Base-by-base conservation (phyloP, 176 grass and related monocot genomes). In the Hordeum marinum region DNA sequence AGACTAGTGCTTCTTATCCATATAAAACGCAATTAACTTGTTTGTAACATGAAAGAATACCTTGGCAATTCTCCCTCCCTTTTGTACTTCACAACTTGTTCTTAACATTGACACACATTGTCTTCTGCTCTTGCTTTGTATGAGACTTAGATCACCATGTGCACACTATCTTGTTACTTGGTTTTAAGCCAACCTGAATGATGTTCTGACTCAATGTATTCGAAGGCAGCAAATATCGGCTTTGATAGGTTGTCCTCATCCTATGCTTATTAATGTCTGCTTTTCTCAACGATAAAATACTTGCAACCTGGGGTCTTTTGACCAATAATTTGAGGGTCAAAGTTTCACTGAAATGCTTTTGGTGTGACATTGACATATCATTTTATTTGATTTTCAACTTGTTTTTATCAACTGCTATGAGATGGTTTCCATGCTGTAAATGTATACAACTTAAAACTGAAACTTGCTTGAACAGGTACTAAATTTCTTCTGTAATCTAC, bases 391-490 rank as follows among this genome's bases (percentile, higher is more conserved):
- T 64, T 41, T 54, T 29, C 20, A 46, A 31, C 21, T 78, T 39
- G 50, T 36, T 77, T 20, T 58, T 8, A 36, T 52, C n/a, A 59
- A 36, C 14, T 78, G 58, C 12, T 78, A 42, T 41, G 24, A 61
- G 52, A 58, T 35, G 32, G 5, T 60, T 34, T 59, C 32, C 32
- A 40, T 36, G 21, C 32, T 20, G 14, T 58, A 61, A n/a, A 24
- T 61, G n/a, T 11, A 11, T 5, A 61, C n/a, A 23, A 58, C 26
- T 7, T 69, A 34, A 82, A 23, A 58, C 14, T 26, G 29, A 15
- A 82, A 71, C 48, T 82, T 71, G 48, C 21, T 71, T 71, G 80
- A 58, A 37, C n/a, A 69, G 20, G 36, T 39, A 61, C 25, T 35
- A 40, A 59, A 36, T 62, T 78, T 41, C 31, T 62, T 62, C 23